Percentiles rank a stretch among this genome's conserved stretches.
Conservation (phyloP, 2,329 filamentous ascomycete genomes). For the Exophiala lecanii-corni region DNA sequence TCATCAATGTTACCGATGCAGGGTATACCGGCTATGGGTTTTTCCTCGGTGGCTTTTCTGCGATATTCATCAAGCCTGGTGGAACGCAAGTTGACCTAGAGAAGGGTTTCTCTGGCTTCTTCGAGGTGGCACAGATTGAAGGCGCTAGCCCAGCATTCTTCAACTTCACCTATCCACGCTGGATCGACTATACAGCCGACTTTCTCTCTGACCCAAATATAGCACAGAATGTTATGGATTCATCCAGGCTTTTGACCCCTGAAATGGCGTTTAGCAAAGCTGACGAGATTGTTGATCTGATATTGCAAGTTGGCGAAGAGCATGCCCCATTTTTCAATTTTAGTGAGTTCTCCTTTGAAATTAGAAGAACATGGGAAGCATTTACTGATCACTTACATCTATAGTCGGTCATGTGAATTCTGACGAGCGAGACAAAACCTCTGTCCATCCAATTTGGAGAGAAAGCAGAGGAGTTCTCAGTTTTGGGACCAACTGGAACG, state of each 20-base stretch:
- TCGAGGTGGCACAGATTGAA: conserved; percentile 22
- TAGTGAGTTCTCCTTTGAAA: conserved; percentile 22
- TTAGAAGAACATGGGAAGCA: too few species aligned
- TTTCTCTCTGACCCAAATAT: conserved; percentile 32
- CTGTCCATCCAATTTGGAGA: conserved; percentile 29
- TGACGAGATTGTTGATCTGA: conserved; percentile 27
- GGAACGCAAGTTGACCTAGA: conserved; percentile 28
- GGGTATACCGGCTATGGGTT: conserved; percentile 31
- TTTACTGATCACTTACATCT: too few species aligned
- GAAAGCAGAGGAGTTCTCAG: conserved; percentile 28
- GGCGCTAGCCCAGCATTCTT: conserved; percentile 22
- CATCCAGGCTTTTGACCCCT: conserved; percentile 28
- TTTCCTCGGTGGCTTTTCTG: conserved; percentile 25
- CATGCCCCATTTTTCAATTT: conserved; percentile 29
- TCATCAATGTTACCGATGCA: conserved; percentile 28
- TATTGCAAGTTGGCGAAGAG: conserved; percentile 26
- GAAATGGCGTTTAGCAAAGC: conserved; percentile 27
- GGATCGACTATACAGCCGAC: conserved; percentile 28
- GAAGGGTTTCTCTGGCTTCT: conserved; percentile 20
- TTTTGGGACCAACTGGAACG: conserved; percentile 29
- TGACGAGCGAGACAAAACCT: conserved; percentile 28
- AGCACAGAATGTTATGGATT: conserved; percentile 32
- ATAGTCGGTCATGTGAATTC: conserved; percentile 31
- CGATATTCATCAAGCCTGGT: conserved; percentile 32
- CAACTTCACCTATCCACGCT: conserved; percentile 28